These are phyloP conservation scores for Rhodosporidiobolus odoratus DNA, from an alignment of 768 basidiomycete species.

Conservation along the genomic window DNA sequence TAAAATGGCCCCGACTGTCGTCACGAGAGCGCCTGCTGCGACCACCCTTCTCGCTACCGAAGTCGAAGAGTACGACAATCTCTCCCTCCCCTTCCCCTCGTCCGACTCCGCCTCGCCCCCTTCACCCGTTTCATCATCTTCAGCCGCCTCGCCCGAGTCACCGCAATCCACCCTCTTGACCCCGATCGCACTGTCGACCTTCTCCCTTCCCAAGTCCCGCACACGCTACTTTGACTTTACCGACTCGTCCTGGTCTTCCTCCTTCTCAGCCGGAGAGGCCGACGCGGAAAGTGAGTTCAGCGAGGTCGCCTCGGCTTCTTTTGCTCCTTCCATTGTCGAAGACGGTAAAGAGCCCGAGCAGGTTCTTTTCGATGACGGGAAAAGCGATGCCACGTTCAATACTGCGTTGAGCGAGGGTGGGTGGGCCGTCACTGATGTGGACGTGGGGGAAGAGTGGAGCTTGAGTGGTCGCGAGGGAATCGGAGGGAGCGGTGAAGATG, in stretches of 20 bases:
- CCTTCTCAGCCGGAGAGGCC: neutral
- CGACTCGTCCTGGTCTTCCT: neutral
- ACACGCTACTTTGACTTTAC: neutral
- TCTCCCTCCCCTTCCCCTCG: neutral
- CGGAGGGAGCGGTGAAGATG: too few species aligned
- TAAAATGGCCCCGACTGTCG: neutral
- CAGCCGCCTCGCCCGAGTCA: neutral
- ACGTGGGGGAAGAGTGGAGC: too few species aligned
- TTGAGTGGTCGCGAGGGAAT: too few species aligned
- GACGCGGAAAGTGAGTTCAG: neutral
- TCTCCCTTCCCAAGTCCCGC: neutral
- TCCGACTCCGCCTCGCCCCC: neutral
- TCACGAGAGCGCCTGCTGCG: too few species aligned
- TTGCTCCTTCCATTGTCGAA: neutral
- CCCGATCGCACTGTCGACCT: neutral
- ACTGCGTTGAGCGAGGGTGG: neutral
- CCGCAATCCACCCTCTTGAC: neutral
- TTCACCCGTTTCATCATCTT: too few species aligned
- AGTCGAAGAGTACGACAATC: too few species aligned
- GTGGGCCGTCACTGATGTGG: neutral
- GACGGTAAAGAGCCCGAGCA: neutral
- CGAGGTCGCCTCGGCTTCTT: neutral
- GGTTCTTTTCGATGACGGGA: neutral
- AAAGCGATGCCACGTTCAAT: conserved; percentile 2
- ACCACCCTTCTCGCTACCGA: too few species aligned